Evolutionary conservation across 2,329 filamentous ascomycete species (phyloP), one percentile per base, ranked within the genome.

Genomic region (Epichloe hybrida): DNA sequence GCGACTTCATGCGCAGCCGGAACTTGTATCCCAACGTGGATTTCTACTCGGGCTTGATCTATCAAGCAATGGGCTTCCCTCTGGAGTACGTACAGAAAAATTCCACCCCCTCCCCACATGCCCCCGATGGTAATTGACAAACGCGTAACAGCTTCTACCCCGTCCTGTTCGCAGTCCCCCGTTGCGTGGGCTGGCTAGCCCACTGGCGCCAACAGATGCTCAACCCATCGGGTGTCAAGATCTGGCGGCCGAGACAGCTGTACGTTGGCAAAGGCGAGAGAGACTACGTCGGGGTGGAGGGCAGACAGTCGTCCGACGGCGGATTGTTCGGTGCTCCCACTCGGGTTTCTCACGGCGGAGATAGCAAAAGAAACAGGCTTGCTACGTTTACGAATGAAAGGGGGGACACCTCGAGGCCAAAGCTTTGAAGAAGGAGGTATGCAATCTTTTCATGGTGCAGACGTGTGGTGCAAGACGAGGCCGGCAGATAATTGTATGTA

Each of bases 181-280:
- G 72, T 15, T 74, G 73, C 47, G 72, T 74, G 2, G 72, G 72
- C 23, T 75, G 72, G 72, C 60, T 75, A 34, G 72, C 72, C 3
- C 72, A 75, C 60, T 75, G 72, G 72, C 67, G 73, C 17, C 72
- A 75, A 60, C 68, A 70, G 64, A 72, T 73, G 66, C 63, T 75
- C 27, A 70, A 68, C 38, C 61, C 65, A 0, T 60, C 64, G 0
- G 72, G 71, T 3, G 72, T 74, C 51, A 75, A 75, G 66, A 75
- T 75, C 57, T 75, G 72, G 69, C 59, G 72, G 1, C 72, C 72
- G 0, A 60, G 72, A 44, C 72, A 75, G 63, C 57, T 75, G 15
- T 75, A 75, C 56, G 41, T 73, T 1, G 72, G 72, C 15, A 66
- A 72, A 48, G 63, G 65, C 3, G 62, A 71, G 61, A 61, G 72